Percentiles rank a stretch among this genome's conserved stretches.
These are phyloP conservation scores for Thuidium tamariscinum DNA, from an alignment of 225 moss, liverwort and hornwort species.

Conservation along the genomic window DNA sequence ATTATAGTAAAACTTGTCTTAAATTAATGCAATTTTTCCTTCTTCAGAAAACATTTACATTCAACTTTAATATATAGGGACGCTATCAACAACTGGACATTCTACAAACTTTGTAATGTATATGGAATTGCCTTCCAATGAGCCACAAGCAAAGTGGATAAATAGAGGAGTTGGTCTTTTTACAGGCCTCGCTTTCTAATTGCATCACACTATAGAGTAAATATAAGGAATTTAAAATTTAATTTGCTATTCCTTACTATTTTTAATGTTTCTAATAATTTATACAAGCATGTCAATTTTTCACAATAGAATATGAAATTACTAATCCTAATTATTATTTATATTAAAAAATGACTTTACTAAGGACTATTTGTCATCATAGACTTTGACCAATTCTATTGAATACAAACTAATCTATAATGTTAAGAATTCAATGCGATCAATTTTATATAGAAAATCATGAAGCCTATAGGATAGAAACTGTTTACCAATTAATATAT, in stretches of 20 bases:
- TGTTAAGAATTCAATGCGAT: neutral
- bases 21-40: neutral
- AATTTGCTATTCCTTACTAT: neutral
- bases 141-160: slow-evolving; percentile 65
- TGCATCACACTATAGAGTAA: neutral
- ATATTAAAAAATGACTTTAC: neutral
- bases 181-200: slow-evolving; percentile 56
- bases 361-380: neutral
- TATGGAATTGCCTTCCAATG: slow-evolving; percentile 62
- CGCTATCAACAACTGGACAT: slow-evolving; percentile 80
- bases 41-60: no score
- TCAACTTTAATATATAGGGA: slow-evolving; percentile 16
- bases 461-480: neutral
- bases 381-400: neutral
- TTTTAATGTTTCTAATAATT: neutral
- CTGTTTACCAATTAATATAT: neutral
- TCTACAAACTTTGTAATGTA: slow-evolving; percentile 97
- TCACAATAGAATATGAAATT: neutral
- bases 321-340: no score
- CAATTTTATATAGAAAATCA: neutral
- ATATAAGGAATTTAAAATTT: neutral
- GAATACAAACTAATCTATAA: no score
- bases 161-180: slow-evolving; percentile 78
- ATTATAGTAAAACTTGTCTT: neutral
- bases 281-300: neutral